A percentile compares a stretch with the other conserved stretches of the same genome.
These are phyloP conservation scores for sweet orange (Citrus sinensis) DNA, from an alignment of 345 rosid species.

Conservation along the genomic window DNA sequence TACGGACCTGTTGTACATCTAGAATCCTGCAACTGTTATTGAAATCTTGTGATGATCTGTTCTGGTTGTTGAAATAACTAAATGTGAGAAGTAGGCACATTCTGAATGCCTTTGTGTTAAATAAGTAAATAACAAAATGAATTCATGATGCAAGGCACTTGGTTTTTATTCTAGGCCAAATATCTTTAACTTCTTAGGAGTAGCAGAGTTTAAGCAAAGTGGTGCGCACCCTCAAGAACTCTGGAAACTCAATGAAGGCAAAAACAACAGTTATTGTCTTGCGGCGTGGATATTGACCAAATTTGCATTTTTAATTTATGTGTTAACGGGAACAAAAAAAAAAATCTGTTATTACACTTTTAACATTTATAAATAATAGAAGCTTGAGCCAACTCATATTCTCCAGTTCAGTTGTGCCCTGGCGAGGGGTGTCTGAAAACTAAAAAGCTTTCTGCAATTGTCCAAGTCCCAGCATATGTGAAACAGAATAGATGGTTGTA, in stretches of 20 bases:
- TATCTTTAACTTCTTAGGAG: not conserved
- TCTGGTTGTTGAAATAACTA: conserved; percentile 20
- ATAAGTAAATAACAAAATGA: not conserved
- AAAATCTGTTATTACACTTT: not conserved
- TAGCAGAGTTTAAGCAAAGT: not conserved
- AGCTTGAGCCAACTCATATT: too few species aligned
- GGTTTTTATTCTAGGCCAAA: not conserved
- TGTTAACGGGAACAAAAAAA: not conserved
- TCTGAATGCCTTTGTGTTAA: not conserved
- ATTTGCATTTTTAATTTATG: not conserved
- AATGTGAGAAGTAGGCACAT: not conserved
- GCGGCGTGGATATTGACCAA: not conserved
- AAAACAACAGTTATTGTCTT: not conserved
- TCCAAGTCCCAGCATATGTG: too few species aligned
- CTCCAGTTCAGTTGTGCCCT: not conserved
- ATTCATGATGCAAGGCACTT: not conserved
- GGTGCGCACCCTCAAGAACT: not conserved
- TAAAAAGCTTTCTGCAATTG: not conserved
- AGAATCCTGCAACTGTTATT: not conserved
- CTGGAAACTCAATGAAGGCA: not conserved
- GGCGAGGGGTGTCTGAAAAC: not conserved
- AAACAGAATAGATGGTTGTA: too few species aligned
- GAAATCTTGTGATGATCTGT: conserved; percentile 5
- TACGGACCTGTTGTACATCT: not conserved
- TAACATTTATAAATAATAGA: not conserved